Conservation (phyloP, 2,329 filamentous ascomycete genomes). For the Clathrospora elynae region DNA sequence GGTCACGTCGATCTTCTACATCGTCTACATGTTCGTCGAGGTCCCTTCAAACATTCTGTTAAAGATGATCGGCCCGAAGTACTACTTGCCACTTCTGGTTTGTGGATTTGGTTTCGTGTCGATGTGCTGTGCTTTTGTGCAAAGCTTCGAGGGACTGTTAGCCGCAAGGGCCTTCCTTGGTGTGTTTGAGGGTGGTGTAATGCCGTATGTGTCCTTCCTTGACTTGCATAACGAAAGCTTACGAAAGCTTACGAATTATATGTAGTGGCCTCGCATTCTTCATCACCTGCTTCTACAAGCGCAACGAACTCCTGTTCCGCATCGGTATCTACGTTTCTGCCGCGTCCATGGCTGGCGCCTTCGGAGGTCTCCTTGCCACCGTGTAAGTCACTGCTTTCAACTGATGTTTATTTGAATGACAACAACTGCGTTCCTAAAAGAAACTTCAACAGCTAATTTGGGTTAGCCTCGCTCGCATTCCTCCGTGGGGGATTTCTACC, state of each 20-base stretch:
- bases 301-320: slow-evolving; percentile 61
- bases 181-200: slow-evolving; percentile 62
- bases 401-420: background rate
- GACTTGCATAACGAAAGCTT: background rate
- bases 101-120: slow-evolving; percentile 62
- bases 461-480: slow-evolving; percentile 52
- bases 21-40: slow-evolving; percentile 62
- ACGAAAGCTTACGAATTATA: slow-evolving; percentile 5
- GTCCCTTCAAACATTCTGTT: slow-evolving; percentile 62
- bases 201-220: slow-evolving; percentile 50
- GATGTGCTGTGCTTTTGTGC: slow-evolving; percentile 60
- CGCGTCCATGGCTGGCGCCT: slow-evolving; percentile 62
- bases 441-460: slow-evolving; percentile 8
- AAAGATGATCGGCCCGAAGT: slow-evolving; percentile 59
- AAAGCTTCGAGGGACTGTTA: slow-evolving; percentile 55
- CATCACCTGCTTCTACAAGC: slow-evolving; percentile 62
- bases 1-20: slow-evolving; percentile 64
- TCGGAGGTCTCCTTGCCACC: slow-evolving; percentile 62
- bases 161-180: slow-evolving; percentile 58
- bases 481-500: slow-evolving; percentile 56
- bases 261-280: slow-evolving; percentile 60
- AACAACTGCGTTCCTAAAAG: background rate
- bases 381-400: slow-evolving; percentile 47
- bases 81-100: slow-evolving; percentile 60
- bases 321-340: slow-evolving; percentile 63